Percentiles rank a stretch among this genome's conserved stretches.
Conservation (phyloP, 2,329 filamentous ascomycete species). For the Coniosporium tulheliwenetii region DNA sequence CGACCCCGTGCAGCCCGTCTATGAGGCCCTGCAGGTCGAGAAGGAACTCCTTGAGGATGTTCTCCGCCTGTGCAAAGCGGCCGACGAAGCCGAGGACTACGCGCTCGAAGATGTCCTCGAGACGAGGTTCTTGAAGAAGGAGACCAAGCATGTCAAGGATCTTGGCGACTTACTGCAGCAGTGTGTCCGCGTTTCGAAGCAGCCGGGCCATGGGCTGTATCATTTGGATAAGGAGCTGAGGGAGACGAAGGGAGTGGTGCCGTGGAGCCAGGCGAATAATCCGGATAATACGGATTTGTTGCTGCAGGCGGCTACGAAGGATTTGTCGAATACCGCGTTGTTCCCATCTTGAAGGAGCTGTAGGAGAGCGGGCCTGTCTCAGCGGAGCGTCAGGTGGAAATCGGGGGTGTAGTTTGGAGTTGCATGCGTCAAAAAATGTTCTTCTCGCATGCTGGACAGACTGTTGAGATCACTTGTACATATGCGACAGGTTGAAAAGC, state of each 20-base stretch:
- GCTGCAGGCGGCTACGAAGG: not conserved
- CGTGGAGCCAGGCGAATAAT: not conserved
- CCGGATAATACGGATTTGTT: not conserved
- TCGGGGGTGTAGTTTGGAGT: too few species aligned
- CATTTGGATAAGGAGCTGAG: constrained; percentile 9
- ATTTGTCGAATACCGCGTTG: not conserved
- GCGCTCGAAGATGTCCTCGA: constrained; percentile 7
- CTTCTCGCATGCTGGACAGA: too few species aligned
- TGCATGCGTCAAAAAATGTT: too few species aligned
- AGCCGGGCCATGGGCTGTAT: constrained; percentile 9
- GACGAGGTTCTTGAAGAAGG: constrained; percentile 8
- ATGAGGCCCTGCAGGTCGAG: constrained; percentile 7
- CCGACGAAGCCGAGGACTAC: constrained; percentile 5
- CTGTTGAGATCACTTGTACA: too few species aligned
- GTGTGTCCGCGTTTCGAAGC: constrained; percentile 9
- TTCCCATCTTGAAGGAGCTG: too few species aligned
- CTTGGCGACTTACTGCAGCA: constrained; percentile 11
- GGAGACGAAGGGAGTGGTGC: not conserved
- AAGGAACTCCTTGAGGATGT: constrained; percentile 9
- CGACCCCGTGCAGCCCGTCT: constrained; percentile 8
- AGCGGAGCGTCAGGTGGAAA: too few species aligned
- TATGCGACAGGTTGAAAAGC: too few species aligned
- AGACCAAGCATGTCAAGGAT: constrained; percentile 11
- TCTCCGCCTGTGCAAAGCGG: constrained; percentile 6
- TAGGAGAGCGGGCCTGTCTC: too few species aligned